Percentiles rank a stretch among this genome's conserved stretches.
Evolutionary conservation across 257 asterid genomes (phyloP).

Genomic region (Gentiana straminea): DNA sequence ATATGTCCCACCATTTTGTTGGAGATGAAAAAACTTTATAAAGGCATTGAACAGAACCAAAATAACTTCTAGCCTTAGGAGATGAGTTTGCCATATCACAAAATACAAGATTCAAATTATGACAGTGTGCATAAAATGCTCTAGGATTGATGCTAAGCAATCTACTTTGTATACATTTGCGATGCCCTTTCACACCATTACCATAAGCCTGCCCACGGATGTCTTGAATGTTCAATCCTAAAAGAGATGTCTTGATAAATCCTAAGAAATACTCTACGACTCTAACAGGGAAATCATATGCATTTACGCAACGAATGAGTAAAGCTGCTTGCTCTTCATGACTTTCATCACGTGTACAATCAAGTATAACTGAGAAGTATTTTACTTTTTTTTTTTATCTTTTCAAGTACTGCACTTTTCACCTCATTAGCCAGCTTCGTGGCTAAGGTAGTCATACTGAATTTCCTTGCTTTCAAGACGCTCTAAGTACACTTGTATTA

Average conservation of each 20-base stretch:
- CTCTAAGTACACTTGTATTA: constrained; percentile 1
- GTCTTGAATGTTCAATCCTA: constrained; percentile 3
- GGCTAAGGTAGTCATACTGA: constrained; percentile 3
- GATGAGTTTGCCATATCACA: constrained; percentile 3
- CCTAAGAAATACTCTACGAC: neutral
- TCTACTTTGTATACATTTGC: neutral
- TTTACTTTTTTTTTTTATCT: neutral
- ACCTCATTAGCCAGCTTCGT: neutral
- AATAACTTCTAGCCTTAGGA: neutral
- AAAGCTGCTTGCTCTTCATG: neutral
- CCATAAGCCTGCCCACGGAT: constrained; percentile 3
- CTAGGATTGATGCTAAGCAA: neutral
- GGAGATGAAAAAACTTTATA: constrained; percentile 3
- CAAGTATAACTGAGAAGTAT: constrained; percentile 8
- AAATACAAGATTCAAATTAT: neutral
- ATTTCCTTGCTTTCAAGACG: neutral
- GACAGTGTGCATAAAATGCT: neutral
- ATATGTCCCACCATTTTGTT: neutral
- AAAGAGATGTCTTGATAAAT: neutral
- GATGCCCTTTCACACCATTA: constrained; percentile 3
- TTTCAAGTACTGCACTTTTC: neutral
- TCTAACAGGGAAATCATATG: constrained; percentile 1
- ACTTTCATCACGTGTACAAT: constrained; percentile 5
- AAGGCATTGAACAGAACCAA: neutral
- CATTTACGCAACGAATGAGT: neutral